Evolutionary conservation across 768 basidiomycete species (phyloP), one percentile per base, ranked within the genome.

Genomic region (Trametes cinnabarina): DNA sequence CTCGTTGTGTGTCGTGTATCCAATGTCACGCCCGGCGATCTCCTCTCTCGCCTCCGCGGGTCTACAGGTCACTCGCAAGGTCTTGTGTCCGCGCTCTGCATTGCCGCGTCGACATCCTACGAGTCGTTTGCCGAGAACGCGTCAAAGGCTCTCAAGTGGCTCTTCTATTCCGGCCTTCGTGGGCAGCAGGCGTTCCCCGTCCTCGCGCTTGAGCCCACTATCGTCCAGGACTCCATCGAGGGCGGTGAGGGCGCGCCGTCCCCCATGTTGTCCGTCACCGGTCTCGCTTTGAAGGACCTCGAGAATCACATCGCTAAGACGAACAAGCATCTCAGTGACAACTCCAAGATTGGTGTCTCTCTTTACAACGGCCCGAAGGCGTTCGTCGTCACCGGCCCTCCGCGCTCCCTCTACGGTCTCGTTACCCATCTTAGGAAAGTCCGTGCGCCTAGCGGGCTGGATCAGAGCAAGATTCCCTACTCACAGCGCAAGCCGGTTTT

Each of bases 61-160:
- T 85, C 94, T 2, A 98, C 97, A 15, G 97, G 97, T 30, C 97
- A 99, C 75, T 98, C 95, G 2, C 96, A 98, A 73, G 97, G 97
- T 63, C 85, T 99, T 65, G 87, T 97, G 47, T 92, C 95, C 12
- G 97, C 97, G n/a, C 83, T 95, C 51, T 87, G 83, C 37, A 85
- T 98, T 66, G 82, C 95, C 7, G 85, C 91, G 4, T 93, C 94
- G 4, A 78, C 79, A 17, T 84, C 86, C 23, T 85, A 86, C 60
- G 86, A 87, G 46, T 85, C 87, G 3, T 91, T 93, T 72, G 76
- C 81, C 55, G 74, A 74, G 57, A 96, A 97, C 73, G 79, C 85
- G 9, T 76, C 80, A 69, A 95, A 96, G 72, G 92, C 93, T 32
- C 72, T 98, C 65, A 88, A 82, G 65, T 96, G 94, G 86, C 82